Conservation (phyloP, 2,329 filamentous ascomycete genomes). For the Colletotrichum musae region DNA sequence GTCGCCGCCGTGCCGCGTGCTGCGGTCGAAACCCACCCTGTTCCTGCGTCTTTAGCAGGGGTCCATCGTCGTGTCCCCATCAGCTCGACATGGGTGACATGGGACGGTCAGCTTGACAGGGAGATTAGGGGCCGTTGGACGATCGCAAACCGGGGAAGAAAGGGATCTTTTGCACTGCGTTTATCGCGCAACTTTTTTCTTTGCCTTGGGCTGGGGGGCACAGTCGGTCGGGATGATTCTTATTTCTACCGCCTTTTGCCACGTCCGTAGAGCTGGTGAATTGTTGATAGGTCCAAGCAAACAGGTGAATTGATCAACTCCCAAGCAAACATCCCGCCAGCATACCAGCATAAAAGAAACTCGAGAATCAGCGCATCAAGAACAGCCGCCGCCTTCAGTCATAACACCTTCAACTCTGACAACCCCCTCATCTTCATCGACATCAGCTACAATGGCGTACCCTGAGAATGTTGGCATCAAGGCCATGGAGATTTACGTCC, state of each 20-base stretch:
- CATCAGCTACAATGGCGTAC: slow-evolving; percentile 71
- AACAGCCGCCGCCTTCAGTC: not conserved
- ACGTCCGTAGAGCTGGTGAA: too few species aligned
- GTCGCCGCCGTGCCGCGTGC: not conserved
- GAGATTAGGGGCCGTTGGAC: not conserved
- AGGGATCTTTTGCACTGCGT: not conserved
- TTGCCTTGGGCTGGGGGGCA: too few species aligned
- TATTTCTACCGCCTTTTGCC: too few species aligned
- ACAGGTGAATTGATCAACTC: too few species aligned
- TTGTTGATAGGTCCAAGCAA: too few species aligned
- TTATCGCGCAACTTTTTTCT: not conserved
- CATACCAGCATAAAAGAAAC: too few species aligned
- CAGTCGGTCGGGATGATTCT: not conserved
- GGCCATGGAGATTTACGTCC: slow-evolving; percentile 92
- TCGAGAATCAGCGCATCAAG: too few species aligned
- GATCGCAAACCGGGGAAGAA: not conserved
- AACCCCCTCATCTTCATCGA: not conserved
- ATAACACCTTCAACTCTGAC: not conserved
- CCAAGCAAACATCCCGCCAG: too few species aligned
- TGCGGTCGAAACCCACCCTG: not conserved
- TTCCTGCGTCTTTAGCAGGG: not conserved
- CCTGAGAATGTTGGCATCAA: slow-evolving; percentile 93
- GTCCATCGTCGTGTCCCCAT: not conserved
- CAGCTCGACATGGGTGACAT: not conserved
- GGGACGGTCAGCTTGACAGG: not conserved